Evolutionary conservation across 2,329 filamentous ascomycete genomes (phyloP), one percentile per base, ranked within the genome.

Genomic region (Monosporascus sp.): DNA sequence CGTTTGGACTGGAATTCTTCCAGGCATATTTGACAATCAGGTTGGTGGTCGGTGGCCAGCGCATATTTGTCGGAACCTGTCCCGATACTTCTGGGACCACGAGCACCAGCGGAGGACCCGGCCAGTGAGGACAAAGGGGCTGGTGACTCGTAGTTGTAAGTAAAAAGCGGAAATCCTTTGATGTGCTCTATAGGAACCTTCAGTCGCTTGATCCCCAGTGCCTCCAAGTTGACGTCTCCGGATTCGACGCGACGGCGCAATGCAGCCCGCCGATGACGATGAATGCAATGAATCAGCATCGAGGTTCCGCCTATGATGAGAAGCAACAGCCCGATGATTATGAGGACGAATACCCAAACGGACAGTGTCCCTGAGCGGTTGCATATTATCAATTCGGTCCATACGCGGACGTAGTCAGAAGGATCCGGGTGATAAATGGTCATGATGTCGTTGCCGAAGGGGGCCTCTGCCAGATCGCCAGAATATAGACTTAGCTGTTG

Each of bases 21-120:
- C 1, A 96, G 78, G 65, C 94, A 99, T 50, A 97, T 96, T n/a
- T 89, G 84, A 66, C 94, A 97, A 2, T 81, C 85, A 0, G 89
- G 85, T 66, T 97, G 94, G 20, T 85, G 83, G 60, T 89, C 78
- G 17, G 81, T 79, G 6, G 75, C 75, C 31, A 70, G 60, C 14
- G 69, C 72, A 47, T 69, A 68, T 36, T 64, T 67, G 20, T 63
- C 57, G 17, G 49, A 50, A 20, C 54, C 56, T 17, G 57, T 48
- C 17, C 58, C 54, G 1, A 54, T 54, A 9, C 60, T 60, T 31
- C 46, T 53, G n/a, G 60, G 51, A 25, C 59, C 50, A 5, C 14
- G 41, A 11, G 41, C 41, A 15, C 14, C 41, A 3, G 41, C n/a
- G 8, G 41, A 20, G 11, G 41, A 20, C 14, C 41, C 25, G n/a